Percentiles rank a stretch among this genome's conserved stretches.
phyloP scores from a whole-genome alignment of 1,139 yeast species.

The Candida labiduridarum region DNA sequence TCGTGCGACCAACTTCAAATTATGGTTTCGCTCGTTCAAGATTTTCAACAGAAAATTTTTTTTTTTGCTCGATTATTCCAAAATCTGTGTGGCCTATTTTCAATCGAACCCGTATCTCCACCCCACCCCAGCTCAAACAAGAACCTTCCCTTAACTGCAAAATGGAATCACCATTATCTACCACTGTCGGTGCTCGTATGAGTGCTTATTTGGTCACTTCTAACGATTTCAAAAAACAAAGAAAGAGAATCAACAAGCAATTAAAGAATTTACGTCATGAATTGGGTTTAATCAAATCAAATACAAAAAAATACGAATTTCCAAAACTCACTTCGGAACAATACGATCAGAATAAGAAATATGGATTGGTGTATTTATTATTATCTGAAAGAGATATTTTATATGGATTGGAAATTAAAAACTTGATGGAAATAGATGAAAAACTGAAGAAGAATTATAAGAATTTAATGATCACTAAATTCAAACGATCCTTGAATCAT shows the following conservation, averaged over 20 bases:
- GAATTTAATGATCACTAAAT: slow-evolving; percentile 63
- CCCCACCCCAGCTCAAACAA: background rate
- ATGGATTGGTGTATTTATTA: slow-evolving; percentile 52
- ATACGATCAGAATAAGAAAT: slow-evolving; percentile 46
- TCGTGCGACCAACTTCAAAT: background rate
- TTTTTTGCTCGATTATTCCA: background rate
- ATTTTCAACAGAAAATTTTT: background rate
- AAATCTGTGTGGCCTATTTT: background rate
- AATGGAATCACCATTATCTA: slow-evolving; percentile 42
- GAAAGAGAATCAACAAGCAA: slow-evolving; percentile 47
- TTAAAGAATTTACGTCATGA: slow-evolving; percentile 60
- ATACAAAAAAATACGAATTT: slow-evolving; percentile 54
- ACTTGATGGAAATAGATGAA: slow-evolving; percentile 53
- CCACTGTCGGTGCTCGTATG: slow-evolving; percentile 51
- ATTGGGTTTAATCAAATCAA: slow-evolving; percentile 56
- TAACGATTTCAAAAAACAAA: slow-evolving; percentile 53
- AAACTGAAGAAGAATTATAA: slow-evolving; percentile 46
- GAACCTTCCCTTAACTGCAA: background rate
- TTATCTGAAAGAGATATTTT: slow-evolving; percentile 72
- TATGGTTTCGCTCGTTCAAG: background rate
- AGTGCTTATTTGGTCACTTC: slow-evolving; percentile 52
- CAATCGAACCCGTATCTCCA: background rate
- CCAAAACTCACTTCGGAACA: slow-evolving; percentile 47
- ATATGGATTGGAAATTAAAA: slow-evolving; percentile 65
- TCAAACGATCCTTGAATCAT: slow-evolving; percentile 60